These are phyloP conservation scores for Aegle marmelos DNA, from an alignment of 345 rosid species.

Conservation along the genomic window DNA sequence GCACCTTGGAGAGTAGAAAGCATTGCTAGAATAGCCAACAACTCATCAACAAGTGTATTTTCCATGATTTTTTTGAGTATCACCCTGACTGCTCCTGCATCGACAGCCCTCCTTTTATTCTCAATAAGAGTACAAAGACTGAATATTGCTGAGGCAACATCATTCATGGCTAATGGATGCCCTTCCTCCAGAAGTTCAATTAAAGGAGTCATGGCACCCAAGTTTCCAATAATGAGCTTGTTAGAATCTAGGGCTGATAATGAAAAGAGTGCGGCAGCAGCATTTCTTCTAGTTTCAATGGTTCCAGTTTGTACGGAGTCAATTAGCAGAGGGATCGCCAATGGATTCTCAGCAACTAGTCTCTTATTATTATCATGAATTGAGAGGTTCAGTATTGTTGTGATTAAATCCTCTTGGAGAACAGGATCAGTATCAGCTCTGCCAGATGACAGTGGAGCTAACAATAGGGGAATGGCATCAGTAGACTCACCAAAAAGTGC, in stretches of 20 bases:
- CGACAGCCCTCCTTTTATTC: conserved; percentile 37
- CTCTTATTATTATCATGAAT: conserved; percentile 37
- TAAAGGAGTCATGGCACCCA: conserved; percentile 49
- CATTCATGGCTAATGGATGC: conserved; percentile 32
- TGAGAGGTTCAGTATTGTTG: conserved; percentile 47
- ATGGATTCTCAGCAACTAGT: conserved; percentile 34
- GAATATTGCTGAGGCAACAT: conserved; percentile 47
- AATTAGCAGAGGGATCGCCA: conserved; percentile 40
- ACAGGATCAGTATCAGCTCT: conserved; percentile 26
- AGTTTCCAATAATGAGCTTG: conserved; percentile 40
- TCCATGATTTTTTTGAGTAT: conserved; percentile 35
- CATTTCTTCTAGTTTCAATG: conserved; percentile 43
- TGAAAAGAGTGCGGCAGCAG: conserved; percentile 50
- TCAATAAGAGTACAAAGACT: conserved; percentile 31
- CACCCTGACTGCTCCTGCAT: conserved; percentile 36
- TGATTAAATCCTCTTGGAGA: conserved; percentile 44
- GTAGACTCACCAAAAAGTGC: conserved; percentile 32
- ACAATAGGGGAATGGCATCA: conserved; percentile 36
- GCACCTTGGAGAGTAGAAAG: conserved; percentile 38
- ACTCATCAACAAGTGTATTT: conserved; percentile 39
- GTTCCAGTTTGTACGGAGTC: conserved; percentile 38
- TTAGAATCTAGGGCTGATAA: conserved; percentile 36
- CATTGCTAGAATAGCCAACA: conserved; percentile 43
- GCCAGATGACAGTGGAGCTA: conserved; percentile 30
- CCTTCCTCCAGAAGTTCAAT: conserved; percentile 44